A percentile compares a stretch with the other conserved stretches of the same genome.
phyloP scores from a whole-genome alignment of 306 rosid genomes.

The Medicago ruthenica region DNA sequence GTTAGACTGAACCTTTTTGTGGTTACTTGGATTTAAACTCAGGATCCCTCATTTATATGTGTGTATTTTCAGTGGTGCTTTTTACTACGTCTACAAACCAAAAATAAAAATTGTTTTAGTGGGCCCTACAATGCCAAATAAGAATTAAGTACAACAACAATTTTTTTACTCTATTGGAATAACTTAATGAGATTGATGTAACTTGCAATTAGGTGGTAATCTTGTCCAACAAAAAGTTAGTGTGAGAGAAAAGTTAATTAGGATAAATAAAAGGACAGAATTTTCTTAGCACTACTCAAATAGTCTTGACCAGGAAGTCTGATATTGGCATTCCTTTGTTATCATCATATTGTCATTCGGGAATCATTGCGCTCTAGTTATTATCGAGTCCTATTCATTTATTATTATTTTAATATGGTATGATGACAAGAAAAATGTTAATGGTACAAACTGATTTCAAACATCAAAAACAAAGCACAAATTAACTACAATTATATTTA shows the following conservation, averaged over 20 bases:
- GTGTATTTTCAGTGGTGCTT: no score
- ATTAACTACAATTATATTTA: background rate
- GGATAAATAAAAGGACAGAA: background rate
- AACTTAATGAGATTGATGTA: no score
- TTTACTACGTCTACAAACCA: no score
- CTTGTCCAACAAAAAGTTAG: background rate
- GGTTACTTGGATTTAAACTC: no score
- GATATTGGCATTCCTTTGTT: background rate
- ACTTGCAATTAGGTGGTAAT: background rate
- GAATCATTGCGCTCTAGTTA: background rate
- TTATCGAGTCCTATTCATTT: conserved; percentile 29
- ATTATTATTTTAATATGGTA: background rate
- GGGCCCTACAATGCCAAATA: no score
- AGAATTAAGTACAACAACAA: no score
- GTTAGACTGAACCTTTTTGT: no score
- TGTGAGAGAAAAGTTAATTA: background rate
- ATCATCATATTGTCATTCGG: background rate
- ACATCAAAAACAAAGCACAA: conserved; percentile 13
- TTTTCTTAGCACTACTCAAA: conserved; percentile 1
- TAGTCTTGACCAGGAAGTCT: background rate
- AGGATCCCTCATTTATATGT: no score
- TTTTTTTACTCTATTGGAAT: no score
- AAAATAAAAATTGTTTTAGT: no score
- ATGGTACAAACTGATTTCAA: background rate
- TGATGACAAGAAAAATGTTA: background rate